Evolutionary conservation across 2,329 filamentous ascomycete species (phyloP).

Genomic region (Fusarium nelsonii): DNA sequence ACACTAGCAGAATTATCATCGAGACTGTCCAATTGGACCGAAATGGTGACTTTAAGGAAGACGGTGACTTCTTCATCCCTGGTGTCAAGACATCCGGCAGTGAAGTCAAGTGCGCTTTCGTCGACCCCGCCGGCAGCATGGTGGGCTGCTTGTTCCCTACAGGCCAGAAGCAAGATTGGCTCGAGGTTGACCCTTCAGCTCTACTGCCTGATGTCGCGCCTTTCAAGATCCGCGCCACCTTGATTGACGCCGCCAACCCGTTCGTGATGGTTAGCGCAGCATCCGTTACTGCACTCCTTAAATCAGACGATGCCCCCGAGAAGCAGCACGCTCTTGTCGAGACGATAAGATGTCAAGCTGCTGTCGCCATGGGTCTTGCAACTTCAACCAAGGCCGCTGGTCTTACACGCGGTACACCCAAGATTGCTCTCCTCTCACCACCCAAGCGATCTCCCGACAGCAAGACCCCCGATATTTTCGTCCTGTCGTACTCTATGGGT

Average conservation of each 20-base stretch:
- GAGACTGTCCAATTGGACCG: conserved; percentile 64
- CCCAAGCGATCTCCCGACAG: not conserved
- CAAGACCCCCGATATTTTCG: conserved; percentile 54
- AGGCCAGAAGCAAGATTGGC: conserved; percentile 56
- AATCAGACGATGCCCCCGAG: not conserved
- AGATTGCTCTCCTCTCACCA: conserved; percentile 65
- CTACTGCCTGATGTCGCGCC: conserved; percentile 37
- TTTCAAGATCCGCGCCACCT: conserved; percentile 51
- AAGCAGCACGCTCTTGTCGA: conserved; percentile 55
- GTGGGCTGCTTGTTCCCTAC: conserved; percentile 71
- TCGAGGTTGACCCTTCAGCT: conserved; percentile 48
- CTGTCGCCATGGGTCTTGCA: conserved; percentile 69
- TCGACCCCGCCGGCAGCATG: conserved; percentile 70
- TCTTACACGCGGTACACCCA: conserved; percentile 58
- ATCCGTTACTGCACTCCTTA: conserved; percentile 39
- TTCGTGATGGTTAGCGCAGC: conserved; percentile 62
- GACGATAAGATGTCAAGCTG: conserved; percentile 65
- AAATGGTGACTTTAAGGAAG: conserved; percentile 59
- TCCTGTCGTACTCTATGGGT: conserved; percentile 63
- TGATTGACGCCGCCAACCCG: conserved; percentile 56
- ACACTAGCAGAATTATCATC: conserved; percentile 68
- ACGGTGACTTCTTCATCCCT: conserved; percentile 68
- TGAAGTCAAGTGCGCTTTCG: conserved; percentile 68
- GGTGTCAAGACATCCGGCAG: conserved; percentile 68
- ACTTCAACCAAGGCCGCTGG: conserved; percentile 50